Evolutionary conservation across 768 basidiomycete species (phyloP).

Genomic region (Leccinum rimulosum): DNA sequence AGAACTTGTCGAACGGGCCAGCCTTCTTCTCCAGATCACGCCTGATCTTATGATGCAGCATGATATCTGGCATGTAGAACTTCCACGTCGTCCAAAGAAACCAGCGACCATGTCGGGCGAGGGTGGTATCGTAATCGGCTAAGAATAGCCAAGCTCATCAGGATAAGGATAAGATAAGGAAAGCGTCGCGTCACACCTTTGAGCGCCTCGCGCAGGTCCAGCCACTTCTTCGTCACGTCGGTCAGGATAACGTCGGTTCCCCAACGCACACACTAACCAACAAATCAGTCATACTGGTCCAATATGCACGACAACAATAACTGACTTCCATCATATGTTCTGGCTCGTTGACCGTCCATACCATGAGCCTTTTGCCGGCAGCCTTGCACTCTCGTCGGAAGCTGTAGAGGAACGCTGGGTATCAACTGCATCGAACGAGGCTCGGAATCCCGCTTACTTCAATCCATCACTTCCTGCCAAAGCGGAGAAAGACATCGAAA

Average conservation of each 20-base stretch:
- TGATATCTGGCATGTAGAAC: conserved; percentile 55
- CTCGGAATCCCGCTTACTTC: conserved; percentile 40
- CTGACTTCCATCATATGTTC: conserved; percentile 88
- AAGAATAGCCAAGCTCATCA: conserved; percentile 1
- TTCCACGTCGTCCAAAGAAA: conserved; percentile 72
- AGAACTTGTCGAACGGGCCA: conserved; percentile 49
- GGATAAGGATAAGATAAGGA: not conserved
- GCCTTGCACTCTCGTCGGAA: conserved; percentile 79
- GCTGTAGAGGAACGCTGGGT: conserved; percentile 35
- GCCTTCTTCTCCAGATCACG: conserved; percentile 46
- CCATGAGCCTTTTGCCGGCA: conserved; percentile 82
- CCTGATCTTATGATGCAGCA: conserved; percentile 30
- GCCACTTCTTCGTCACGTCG: conserved; percentile 67
- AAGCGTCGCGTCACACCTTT: conserved; percentile 40
- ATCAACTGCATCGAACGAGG: conserved; percentile 3
- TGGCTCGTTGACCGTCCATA: conserved; percentile 94
- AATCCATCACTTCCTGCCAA: conserved; percentile 74
- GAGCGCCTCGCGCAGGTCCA: conserved; percentile 59
- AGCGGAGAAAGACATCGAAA: conserved; percentile 77
- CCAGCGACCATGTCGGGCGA: conserved; percentile 57
- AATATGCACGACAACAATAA: conserved; percentile 1
- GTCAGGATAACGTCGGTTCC: conserved; percentile 76
- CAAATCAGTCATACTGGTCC: conserved; percentile 1
- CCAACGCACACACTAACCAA: conserved; percentile 65
- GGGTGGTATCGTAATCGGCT: conserved; percentile 69